Evolutionary conservation across 345 rosid species (phyloP), one percentile per base, ranked within the genome.

Genomic region (Sisymbrium irio): DNA sequence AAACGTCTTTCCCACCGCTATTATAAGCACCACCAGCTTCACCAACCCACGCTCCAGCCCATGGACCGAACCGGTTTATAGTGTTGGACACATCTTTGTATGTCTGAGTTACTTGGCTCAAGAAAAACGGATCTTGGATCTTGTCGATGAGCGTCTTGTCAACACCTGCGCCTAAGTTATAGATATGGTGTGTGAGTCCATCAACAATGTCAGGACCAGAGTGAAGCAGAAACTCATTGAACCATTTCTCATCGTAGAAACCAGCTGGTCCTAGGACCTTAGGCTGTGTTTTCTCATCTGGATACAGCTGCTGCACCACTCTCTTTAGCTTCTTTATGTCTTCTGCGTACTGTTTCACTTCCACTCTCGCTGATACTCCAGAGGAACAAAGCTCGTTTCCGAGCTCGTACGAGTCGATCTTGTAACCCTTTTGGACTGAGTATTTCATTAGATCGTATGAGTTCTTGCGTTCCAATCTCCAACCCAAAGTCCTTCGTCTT

Each of bases 1-100:
- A 83, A 6, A 89, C 90, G 39, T 82, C 80, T 69, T 79, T 86
- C 62, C 92, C 85, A 9, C 96, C 92, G 44, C 90, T 85, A 50
- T 87, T 89, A 54, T 79, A 87, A 69, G 89, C 89, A 46, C 92
- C 90, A 40, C 89, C 89, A 7, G 92, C 39, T 81, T 89, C 96
- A 4, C 90, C 85, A 49, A 89, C 85, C 89, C 92, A 89, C 0
- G 89, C 69, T 11, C 74, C 81, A 6, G 87, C 46, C 86, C 89
- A 83, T 1, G 89, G 86, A 1, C 85, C 89, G 6, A 71, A 79
- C 18, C 65, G 44, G 22, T 75, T 37, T 3, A 82, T 69, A 4
- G 68, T 63, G 0, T 36, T 42, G 20, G 55, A 19, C 3, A 82
- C 22, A 18, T 87, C 87, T 53, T 37, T 79, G 59, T 42, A 81